Base-by-base conservation (phyloP, 805 yeast genomes). In the Clavispora vitiphila region DNA sequence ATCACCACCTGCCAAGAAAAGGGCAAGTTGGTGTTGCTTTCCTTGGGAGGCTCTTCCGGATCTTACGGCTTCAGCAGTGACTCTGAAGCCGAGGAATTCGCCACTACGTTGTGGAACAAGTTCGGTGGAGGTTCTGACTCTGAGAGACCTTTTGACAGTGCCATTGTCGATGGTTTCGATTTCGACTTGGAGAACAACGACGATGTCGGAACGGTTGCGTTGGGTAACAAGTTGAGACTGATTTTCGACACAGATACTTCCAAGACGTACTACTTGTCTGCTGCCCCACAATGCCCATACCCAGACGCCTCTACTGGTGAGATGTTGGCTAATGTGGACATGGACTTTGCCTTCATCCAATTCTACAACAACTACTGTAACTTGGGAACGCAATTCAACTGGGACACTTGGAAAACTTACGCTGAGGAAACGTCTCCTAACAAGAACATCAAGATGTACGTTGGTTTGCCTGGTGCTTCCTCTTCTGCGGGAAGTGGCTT, bases 241-340 rank as follows among this genome's bases (percentile, higher is more conserved):
- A 20, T 42, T 15, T 29, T 41, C 29, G 34, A 27, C 10, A 19
- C 34, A 3, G 39, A 44, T 31, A 35, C 48, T 4, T 64, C 83
- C 35, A 84, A 81, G 62, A 53, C 64, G 22, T 86, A 81, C 67
- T 86, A 82, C 60, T 67, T 88, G 35, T 80, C 95, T 40, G 96
- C 96, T 50, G 91, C 96, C 48, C 96, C 96, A 16, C 96, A 88
- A 67, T 90, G 96, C 68, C 83, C 80, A 20, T 84, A 81, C 60
- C 96, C 96, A 15, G 96, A 89, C 66, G 81, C 57, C n/a, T 60
- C 64, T n/a, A 60, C 60, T 20, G 64, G 66, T 12, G 57, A 56
- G n/a, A 39, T 62, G 21, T 53, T 67, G 46, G 44, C 44, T 77
- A 37, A 74, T 62, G 80, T 86, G 9, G 69, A 77, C 29, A 70